Conservation (phyloP, 768 basidiomycete species). For the Chalciporus sphaerocephalus region DNA sequence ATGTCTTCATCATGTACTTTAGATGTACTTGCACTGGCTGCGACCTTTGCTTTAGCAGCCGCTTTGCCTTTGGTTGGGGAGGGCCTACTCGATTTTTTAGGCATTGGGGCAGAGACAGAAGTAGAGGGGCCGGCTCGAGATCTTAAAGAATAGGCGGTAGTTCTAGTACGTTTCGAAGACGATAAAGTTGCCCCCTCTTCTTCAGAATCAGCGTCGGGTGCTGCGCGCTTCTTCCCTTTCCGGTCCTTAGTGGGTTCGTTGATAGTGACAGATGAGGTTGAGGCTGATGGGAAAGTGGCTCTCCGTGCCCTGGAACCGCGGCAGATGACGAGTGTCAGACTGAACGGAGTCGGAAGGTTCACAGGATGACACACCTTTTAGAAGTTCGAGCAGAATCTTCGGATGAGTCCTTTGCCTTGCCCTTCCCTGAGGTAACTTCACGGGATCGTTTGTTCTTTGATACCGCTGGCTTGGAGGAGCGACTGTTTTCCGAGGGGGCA, state of each 20-base stretch:
- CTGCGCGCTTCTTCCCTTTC: conserved; percentile 93
- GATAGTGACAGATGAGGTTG: conserved; percentile 51
- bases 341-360: conserved; percentile 24
- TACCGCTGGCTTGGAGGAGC: conserved; percentile 36
- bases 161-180: conserved; percentile 61
- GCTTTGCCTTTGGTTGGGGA: conserved; percentile 57
- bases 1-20: conserved; percentile 65
- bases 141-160: conserved; percentile 63
- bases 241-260: conserved; percentile 71
- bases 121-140: conserved; percentile 46
- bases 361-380: conserved; percentile 56
- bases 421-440: conserved; percentile 49
- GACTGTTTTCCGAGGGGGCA: conserved; percentile 40
- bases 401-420: conserved; percentile 56
- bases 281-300: conserved; percentile 41
- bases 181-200: conserved; percentile 52
- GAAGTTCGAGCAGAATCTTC: conserved; percentile 49
- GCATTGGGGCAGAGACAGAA: conserved; percentile 53
- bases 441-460: conserved; percentile 49
- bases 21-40: conserved; percentile 60
- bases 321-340: conserved; percentile 30
- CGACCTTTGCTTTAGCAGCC: conserved; percentile 51
- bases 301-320: conserved; percentile 53
- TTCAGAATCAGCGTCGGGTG: conserved; percentile 63
- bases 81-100: conserved; percentile 58